Percentiles rank a stretch among this genome's conserved stretches.
These are phyloP conservation scores for Dictyostelium discoideum DNA, from an alignment of 78 protist genomes.

Conservation along the genomic window DNA sequence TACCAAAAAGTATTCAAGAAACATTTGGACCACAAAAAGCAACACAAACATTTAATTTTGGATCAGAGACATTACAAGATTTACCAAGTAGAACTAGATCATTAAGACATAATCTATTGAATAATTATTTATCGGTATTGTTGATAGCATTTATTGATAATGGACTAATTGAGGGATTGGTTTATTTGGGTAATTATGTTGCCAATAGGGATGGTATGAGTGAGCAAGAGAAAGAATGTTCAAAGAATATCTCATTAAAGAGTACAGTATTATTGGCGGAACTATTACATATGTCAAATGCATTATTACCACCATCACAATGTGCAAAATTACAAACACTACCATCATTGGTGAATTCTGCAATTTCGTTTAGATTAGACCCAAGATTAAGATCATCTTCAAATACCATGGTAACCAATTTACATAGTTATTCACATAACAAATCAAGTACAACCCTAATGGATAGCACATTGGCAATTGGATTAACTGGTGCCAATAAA, in stretches of 20 bases:
- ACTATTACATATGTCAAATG: slow-evolving; percentile 53
- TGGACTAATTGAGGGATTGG: slow-evolving; percentile 75
- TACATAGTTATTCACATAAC: slow-evolving; percentile 54
- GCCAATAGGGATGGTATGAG: neutral
- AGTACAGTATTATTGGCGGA: slow-evolving; percentile 67
- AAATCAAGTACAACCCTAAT: slow-evolving; percentile 19
- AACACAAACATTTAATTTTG: slow-evolving; percentile 34
- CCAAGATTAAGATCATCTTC: slow-evolving; percentile 67
- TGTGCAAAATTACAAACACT: slow-evolving; percentile 78
- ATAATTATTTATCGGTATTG: slow-evolving; percentile 62
- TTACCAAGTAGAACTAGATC: slow-evolving; percentile 43
- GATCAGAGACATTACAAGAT: slow-evolving; percentile 58
- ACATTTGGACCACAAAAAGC: slow-evolving; percentile 54
- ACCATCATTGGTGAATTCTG: slow-evolving; percentile 71
- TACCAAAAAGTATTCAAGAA: slow-evolving; percentile 42
- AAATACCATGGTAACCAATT: slow-evolving; percentile 71
- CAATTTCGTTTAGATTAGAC: slow-evolving; percentile 62
- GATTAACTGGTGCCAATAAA: slow-evolving; percentile 60
- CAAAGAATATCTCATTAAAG: slow-evolving; percentile 19
- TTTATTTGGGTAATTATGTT: slow-evolving; percentile 61
- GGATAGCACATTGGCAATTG: slow-evolving; percentile 33
- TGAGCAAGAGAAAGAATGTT: slow-evolving; percentile 34
- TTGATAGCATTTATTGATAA: slow-evolving; percentile 68
- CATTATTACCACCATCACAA: slow-evolving; percentile 66
- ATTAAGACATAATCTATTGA: slow-evolving; percentile 68